Conservation (phyloP, 108 stramenopile genomes). For the Cyclotella atomus region DNA sequence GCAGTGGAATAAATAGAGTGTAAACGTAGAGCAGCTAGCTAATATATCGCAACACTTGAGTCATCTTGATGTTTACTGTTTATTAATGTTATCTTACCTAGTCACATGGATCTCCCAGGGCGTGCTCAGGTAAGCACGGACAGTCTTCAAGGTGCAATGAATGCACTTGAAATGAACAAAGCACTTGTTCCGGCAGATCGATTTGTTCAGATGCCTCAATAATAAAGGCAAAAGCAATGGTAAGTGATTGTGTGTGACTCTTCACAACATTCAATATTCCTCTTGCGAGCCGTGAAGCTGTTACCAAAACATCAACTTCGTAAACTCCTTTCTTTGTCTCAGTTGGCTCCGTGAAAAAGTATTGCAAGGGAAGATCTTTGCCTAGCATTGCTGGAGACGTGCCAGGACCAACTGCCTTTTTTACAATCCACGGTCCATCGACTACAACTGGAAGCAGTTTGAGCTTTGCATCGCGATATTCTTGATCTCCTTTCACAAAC, state of each 20-base stretch:
- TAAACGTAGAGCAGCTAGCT: too few species aligned
- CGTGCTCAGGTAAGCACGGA: conserved; percentile 67
- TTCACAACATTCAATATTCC: conserved; percentile 91
- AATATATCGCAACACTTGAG: background rate
- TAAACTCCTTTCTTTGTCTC: conserved; percentile 66
- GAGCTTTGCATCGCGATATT: conserved; percentile 85
- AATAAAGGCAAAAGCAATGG: conserved; percentile 89
- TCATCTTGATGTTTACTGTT: background rate
- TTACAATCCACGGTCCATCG: conserved; percentile 93
- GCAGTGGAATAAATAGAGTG: too few species aligned
- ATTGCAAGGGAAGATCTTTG: conserved; percentile 88
- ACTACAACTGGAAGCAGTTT: conserved; percentile 88
- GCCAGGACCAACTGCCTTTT: conserved; percentile 88
- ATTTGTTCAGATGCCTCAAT: conserved; percentile 82
- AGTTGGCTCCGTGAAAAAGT: conserved; percentile 73
- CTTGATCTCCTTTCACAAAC: conserved; percentile 84
- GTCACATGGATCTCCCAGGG: conserved; percentile 28
- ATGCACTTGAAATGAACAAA: conserved; percentile 82
- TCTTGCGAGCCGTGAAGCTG: conserved; percentile 83
- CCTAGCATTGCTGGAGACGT: conserved; percentile 87
- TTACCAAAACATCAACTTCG: conserved; percentile 88
- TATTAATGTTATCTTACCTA: background rate
- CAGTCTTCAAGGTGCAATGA: conserved; percentile 81
- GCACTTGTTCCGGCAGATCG: conserved; percentile 86
- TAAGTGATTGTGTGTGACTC: conserved; percentile 77